These are phyloP conservation scores for Botrytis pseudocinerea DNA, from an alignment of 2,329 filamentous ascomycete genomes.

Conservation along the genomic window DNA sequence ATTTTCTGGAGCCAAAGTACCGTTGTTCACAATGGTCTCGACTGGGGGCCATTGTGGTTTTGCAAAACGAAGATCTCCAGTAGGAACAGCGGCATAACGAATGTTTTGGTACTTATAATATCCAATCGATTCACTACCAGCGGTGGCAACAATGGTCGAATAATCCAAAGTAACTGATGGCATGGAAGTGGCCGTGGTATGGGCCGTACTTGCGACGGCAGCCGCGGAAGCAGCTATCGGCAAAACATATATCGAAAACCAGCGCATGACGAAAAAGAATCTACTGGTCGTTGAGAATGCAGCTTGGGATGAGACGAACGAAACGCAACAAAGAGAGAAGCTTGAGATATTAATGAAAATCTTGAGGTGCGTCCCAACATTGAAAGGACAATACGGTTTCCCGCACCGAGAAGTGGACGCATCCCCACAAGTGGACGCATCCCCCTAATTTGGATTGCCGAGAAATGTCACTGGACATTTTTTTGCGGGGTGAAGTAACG, in stretches of 20 bases:
- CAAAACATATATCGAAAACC: not conserved
- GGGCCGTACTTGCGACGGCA: not conserved
- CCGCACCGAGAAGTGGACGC: not conserved
- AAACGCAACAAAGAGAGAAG: not conserved
- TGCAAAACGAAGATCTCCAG: slow-evolving; percentile 41
- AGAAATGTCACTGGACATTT: not conserved
- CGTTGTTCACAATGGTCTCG: slow-evolving; percentile 41
- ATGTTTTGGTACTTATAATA: slow-evolving; percentile 41
- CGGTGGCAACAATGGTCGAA: slow-evolving; percentile 23
- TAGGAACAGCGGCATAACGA: slow-evolving; percentile 42
- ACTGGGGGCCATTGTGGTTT: slow-evolving; percentile 42
- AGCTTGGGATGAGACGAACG: not conserved
- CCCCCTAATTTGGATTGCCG: not conserved
- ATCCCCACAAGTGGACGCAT: not conserved
- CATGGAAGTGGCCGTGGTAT: not conserved
- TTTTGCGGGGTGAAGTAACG: not conserved
- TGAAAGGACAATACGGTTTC: not conserved
- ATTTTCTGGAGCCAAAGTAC: slow-evolving; percentile 39
- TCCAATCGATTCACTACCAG: slow-evolving; percentile 24
- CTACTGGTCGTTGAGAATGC: not conserved
- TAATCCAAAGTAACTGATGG: slow-evolving; percentile 28
- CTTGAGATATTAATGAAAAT: not conserved
- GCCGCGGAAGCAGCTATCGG: not conserved
- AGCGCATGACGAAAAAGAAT: not conserved
- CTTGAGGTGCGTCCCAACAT: not conserved